Base-by-base conservation (phyloP, 2,329 filamentous ascomycete species). In the Zarea fungicola region DNA sequence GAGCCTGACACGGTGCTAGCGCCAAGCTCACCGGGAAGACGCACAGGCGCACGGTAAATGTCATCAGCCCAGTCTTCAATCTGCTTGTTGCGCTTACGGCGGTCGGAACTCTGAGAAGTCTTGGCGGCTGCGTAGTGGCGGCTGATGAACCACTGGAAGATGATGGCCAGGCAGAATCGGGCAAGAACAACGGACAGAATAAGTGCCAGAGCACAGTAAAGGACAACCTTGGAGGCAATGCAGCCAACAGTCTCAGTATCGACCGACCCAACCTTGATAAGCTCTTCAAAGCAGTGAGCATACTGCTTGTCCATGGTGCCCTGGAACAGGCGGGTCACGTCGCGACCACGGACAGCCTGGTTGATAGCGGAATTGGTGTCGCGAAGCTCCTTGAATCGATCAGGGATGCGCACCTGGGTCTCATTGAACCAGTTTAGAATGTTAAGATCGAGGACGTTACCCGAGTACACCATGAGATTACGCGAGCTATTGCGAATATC, bases 51-150 rank as follows among this genome's bases (percentile, higher is more conserved):
- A 36, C 90, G 87, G 67, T 99, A 97, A 59, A 99, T 99, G 62
- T 99, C 93, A 56, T 97, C 89, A 13, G 85, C 86, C 93, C 93
- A 99, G 60, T 96, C 92, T 66, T 99, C 93, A 56, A 99, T 99
- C 70, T 97, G 90, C 58, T 86, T 83, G 58, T 91, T 86, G 51
- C 93, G 84, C 69, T 91, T 86, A 65, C 92, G 90, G 56, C 84
- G 81, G 64, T 93, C 82, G 5, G 84, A 83, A 14, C 82, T 83
- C 65, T 95, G 85, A 3, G 89, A 92, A 1, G 92, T 95, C 68
- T 89, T 96, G 41, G 78, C 72, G 1, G 92, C 89, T 4, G 85
- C 91, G 62, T 92, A 97, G 55, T 84, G 85, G 57, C 85, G 84
- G 64, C 87, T 87, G 56, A 97, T 76, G 69, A 99, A 96, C 95